Evolutionary conservation across 1,284 basidiomycete genomes (phyloP).

Genomic region (Cryptococcus wingfieldii): DNA sequence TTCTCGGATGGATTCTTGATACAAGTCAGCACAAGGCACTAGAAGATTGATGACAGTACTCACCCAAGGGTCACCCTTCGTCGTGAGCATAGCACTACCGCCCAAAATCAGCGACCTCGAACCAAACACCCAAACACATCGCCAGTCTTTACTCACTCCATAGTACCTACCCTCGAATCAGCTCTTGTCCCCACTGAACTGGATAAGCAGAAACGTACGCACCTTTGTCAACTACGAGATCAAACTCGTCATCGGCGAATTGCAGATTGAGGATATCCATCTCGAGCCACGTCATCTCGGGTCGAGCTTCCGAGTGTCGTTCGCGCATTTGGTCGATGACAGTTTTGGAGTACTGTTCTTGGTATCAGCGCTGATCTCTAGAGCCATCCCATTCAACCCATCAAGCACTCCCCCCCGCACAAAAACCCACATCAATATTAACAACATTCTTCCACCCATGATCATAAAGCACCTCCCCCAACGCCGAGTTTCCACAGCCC

Average conservation of each 20-base stretch:
- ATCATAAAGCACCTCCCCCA: constrained; percentile 67
- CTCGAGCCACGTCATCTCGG: constrained; percentile 79
- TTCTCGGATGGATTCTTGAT: constrained; percentile 72
- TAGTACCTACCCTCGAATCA: constrained; percentile 57
- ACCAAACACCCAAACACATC: background rate
- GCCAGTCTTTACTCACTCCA: constrained; percentile 56
- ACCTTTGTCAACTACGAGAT: constrained; percentile 88
- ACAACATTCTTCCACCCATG: constrained; percentile 79
- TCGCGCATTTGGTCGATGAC: constrained; percentile 75
- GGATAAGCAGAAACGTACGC: constrained; percentile 3
- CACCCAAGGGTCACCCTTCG: constrained; percentile 85
- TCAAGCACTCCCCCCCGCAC: too few relatives aligned
- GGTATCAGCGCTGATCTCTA: background rate
- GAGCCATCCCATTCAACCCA: too few relatives aligned
- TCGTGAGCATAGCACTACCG: constrained; percentile 72
- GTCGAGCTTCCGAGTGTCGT: constrained; percentile 56
- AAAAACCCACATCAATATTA: constrained; percentile 84
- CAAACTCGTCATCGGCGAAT: constrained; percentile 66
- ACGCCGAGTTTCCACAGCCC: constrained; percentile 81
- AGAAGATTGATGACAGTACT: constrained; percentile 23
- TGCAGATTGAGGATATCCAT: constrained; percentile 77
- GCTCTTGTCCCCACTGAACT: background rate
- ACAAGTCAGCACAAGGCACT: background rate
- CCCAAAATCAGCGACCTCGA: background rate
- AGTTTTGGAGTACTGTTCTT: constrained; percentile 66